Conservation (phyloP, 2,329 filamentous ascomycete species). For the Epicoccum nigrum region DNA sequence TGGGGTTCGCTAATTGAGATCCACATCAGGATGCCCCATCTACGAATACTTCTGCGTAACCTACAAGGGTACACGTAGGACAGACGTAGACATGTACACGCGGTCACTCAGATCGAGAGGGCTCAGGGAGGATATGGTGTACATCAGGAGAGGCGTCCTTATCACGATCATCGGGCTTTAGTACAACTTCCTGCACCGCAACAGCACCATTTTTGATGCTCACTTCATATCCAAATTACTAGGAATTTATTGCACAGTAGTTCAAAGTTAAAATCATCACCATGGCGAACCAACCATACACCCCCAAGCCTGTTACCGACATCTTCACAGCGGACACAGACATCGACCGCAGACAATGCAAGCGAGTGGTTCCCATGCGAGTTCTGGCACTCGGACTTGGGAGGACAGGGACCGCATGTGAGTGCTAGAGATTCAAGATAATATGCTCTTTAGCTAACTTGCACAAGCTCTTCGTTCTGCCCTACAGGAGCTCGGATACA, state of each 20-base stretch:
- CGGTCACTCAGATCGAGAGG: slow-evolving; percentile 4
- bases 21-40: slow-evolving; percentile 3
- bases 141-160: not conserved
- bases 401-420: slow-evolving; percentile 67
- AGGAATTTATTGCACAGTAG: not conserved
- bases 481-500: slow-evolving; percentile 69
- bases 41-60: slow-evolving; percentile 2
- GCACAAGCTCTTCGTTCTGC: slow-evolving; percentile 61
- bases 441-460: not conserved
- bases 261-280: not conserved
- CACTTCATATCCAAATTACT: no score
- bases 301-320: slow-evolving; percentile 19
- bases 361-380: slow-evolving; percentile 72
- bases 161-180: not conserved
- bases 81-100: not conserved
- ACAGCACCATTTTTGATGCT: no score
- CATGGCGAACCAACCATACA: slow-evolving; percentile 13
- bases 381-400: slow-evolving; percentile 73
- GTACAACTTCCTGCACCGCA: not conserved
- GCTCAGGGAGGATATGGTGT: not conserved
- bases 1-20: slow-evolving; percentile 12
- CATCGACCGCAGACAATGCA: slow-evolving; percentile 65
- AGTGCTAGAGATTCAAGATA: not conserved
- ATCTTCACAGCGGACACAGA: slow-evolving; percentile 20
- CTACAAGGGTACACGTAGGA: slow-evolving; percentile 1